Evolutionary conservation across 371 early-diverging fungal genomes (phyloP).

Genomic region (Choanephora cucurbitarum): DNA sequence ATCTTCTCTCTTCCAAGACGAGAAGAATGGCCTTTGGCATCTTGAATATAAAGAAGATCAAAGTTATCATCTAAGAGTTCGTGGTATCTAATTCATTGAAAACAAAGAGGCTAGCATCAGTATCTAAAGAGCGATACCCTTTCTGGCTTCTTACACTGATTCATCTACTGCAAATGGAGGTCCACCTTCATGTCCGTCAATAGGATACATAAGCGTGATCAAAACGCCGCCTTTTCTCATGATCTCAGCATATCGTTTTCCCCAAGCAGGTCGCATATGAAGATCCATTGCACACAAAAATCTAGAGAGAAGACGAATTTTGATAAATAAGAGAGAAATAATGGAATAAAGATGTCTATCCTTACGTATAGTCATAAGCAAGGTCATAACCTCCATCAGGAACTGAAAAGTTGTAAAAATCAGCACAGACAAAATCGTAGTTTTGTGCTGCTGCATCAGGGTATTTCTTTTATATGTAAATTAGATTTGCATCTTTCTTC

Average conservation of each 20-base stretch:
- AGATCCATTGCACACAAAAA: constrained; percentile 88
- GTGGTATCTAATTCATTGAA: constrained; percentile 37
- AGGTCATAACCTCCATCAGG: constrained; percentile 66
- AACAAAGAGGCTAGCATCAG: too few relatives aligned
- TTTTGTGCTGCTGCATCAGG: constrained; percentile 28
- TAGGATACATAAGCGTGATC: constrained; percentile 82
- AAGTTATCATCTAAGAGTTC: constrained; percentile 53
- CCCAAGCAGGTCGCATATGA: constrained; percentile 70
- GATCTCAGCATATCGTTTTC: constrained; percentile 66
- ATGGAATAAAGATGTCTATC: too few relatives aligned
- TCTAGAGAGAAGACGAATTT: constrained; percentile 22
- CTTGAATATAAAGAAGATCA: constrained; percentile 57
- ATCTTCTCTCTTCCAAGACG: constrained; percentile 61
- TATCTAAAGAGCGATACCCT: too few relatives aligned
- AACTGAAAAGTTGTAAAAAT: constrained; percentile 73
- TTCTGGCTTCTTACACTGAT: constrained; percentile 55
- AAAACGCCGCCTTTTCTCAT: constrained; percentile 75
- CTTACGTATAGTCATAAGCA: constrained; percentile 86
- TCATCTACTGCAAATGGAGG: constrained; percentile 69
- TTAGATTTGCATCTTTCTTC: too few relatives aligned
- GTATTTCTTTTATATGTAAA: constrained; percentile 18
- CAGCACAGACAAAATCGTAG: constrained; percentile 59
- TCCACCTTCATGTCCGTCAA: constrained; percentile 55
- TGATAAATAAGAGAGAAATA: neutral
- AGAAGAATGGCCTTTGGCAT: constrained; percentile 54